A percentile compares a stretch with the other conserved stretches of the same genome.
phyloP scores from a whole-genome alignment of 257 asterid genomes.

The Salvia rosmarinus region DNA sequence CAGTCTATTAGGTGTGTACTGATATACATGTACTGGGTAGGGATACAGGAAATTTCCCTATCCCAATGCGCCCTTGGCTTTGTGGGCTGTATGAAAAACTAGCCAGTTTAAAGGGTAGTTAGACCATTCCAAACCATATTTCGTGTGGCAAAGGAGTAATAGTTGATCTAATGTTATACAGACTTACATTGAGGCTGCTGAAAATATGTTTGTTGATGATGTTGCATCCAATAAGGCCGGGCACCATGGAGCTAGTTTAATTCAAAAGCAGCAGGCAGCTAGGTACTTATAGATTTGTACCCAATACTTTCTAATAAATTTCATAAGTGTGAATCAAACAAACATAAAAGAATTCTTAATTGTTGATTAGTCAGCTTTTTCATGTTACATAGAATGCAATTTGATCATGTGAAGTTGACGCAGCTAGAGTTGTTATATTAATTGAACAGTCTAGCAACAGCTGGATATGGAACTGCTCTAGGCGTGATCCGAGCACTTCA shows the following conservation, averaged over 20 bases:
- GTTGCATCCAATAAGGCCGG: constrained; percentile 93
- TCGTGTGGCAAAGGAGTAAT: constrained; percentile 9
- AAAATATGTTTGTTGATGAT: constrained; percentile 84
- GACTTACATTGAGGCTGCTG: constrained; percentile 88
- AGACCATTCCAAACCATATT: background rate
- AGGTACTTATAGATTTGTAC: background rate
- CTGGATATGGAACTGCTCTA: constrained; percentile 98
- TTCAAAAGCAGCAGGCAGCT: constrained; percentile 50
- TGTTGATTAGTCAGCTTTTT: constrained; percentile 3
- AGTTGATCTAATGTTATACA: constrained; percentile 31
- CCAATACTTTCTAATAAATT: constrained; percentile 14
- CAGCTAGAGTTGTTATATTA: constrained; percentile 28
- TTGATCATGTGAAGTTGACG: constrained; percentile 34
- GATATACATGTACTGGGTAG: constrained; percentile 2
- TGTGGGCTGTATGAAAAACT: background rate
- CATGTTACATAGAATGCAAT: constrained; percentile 9
- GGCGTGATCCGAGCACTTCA: constrained; percentile 95
- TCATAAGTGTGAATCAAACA: background rate
- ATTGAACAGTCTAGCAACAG: constrained; percentile 80
- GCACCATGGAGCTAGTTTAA: constrained; percentile 67
- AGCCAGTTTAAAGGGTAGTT: background rate
- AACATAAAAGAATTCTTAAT: background rate
- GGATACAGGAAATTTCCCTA: background rate
- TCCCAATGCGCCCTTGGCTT: background rate
- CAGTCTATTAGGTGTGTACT: constrained; percentile 66